A percentile compares a stretch with the other conserved stretches of the same genome.
Conservation (phyloP, 768 basidiomycete genomes). For the Stropharia rugosoannulata region DNA sequence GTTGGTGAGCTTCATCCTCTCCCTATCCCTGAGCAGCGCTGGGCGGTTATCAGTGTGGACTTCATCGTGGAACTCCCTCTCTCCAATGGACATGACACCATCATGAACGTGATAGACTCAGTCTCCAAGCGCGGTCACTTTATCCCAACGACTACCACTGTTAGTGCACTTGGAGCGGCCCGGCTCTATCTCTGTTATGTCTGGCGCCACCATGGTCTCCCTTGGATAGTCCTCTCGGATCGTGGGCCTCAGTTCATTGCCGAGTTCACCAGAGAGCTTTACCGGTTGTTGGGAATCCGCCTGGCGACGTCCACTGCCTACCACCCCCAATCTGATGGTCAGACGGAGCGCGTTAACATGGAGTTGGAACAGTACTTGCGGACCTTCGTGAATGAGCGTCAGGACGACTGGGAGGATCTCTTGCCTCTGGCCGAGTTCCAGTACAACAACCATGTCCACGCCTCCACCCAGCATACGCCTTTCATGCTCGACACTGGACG, state of each 20-base stretch:
- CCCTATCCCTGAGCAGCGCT: slow-evolving; percentile 21
- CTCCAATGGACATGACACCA: slow-evolving; percentile 27
- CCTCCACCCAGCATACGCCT: slow-evolving; percentile 20
- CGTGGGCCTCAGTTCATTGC: slow-evolving; percentile 20
- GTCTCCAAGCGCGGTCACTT: slow-evolving; percentile 13
- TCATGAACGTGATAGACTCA: slow-evolving; percentile 27
- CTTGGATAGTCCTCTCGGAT: slow-evolving; percentile 14
- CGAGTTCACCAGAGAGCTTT: slow-evolving; percentile 17
- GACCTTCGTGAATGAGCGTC: too few relatives aligned
- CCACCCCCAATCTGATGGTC: background rate
- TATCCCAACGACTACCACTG: slow-evolving; percentile 13
- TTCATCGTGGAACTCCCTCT: slow-evolving; percentile 18
- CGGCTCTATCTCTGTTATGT: slow-evolving; percentile 2
- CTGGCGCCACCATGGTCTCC: slow-evolving; percentile 19
- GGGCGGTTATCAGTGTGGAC: slow-evolving; percentile 29
- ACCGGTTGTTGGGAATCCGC: slow-evolving; percentile 13
- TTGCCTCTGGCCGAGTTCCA: too few relatives aligned
- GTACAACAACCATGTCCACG: background rate
- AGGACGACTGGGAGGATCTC: too few relatives aligned
- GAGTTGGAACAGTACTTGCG: background rate
- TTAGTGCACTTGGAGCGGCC: slow-evolving; percentile 15
- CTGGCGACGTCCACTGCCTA: slow-evolving; percentile 25
- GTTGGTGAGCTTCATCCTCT: slow-evolving; percentile 16
- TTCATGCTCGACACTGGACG: slow-evolving; percentile 29
- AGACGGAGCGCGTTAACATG: slow-evolving; percentile 2